phyloP scores from a whole-genome alignment of 169 alveolate species.

The Cryptosporidium tyzzeri region DNA sequence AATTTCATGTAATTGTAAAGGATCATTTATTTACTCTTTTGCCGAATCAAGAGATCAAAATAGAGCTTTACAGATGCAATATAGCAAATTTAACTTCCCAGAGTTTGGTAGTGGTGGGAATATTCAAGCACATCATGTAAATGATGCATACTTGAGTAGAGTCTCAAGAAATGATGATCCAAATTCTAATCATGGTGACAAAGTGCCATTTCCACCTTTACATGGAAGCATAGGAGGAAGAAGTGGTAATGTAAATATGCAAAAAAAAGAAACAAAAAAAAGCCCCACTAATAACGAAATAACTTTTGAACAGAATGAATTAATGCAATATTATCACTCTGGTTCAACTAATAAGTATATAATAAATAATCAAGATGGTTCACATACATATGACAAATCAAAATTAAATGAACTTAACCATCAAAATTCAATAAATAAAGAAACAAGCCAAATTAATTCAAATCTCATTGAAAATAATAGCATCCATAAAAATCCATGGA shows the following conservation, averaged over 20 bases:
- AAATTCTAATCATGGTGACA: conserved; percentile 18
- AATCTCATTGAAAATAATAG: neutral
- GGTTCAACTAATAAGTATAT: conserved; percentile 4
- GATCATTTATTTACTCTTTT: conserved; percentile 44
- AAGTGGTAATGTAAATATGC: neutral
- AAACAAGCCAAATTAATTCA: neutral
- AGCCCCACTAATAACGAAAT: neutral
- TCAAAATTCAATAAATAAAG: neutral
- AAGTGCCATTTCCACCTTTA: conserved; percentile 61
- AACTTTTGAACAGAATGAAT: conserved; percentile 2
- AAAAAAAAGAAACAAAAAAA: neutral
- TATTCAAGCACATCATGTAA: neutral
- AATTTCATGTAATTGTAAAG: conserved; percentile 37
- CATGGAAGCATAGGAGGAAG: conserved; percentile 24
- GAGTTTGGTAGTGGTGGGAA: neutral
- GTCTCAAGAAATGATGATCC: conserved; percentile 43
- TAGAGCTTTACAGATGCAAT: conserved; percentile 14
- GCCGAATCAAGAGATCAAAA: neutral
- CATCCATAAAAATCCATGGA: neutral
- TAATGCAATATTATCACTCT: conserved; percentile 6
- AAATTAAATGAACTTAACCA: conserved; percentile 11
- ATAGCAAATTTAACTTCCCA: conserved; percentile 29
- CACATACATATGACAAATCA: neutral
- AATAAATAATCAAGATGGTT: neutral
- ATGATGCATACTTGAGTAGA: conserved; percentile 14